These are phyloP conservation scores for Angomonas ambiguus DNA, from an alignment of 208 protist genomes.

Conservation along the genomic window DNA sequence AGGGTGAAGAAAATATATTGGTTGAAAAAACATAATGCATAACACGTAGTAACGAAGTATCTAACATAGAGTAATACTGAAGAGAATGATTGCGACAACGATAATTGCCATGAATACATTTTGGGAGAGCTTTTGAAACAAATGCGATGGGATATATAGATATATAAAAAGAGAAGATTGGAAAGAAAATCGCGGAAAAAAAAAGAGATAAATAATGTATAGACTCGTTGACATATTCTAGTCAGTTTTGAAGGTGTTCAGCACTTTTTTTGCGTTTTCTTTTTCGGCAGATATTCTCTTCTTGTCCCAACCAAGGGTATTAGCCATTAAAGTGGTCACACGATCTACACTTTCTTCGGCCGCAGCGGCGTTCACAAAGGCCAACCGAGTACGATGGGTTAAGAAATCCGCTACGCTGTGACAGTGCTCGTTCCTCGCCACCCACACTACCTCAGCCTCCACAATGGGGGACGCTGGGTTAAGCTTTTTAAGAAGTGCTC, in stretches of 20 bases:
- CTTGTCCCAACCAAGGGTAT: constrained; percentile 70
- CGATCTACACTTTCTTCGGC: constrained; percentile 66
- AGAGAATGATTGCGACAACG: no score
- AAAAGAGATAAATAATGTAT: constrained; percentile 9
- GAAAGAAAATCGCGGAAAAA: not conserved
- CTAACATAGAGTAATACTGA: no score
- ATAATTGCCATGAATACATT: no score
- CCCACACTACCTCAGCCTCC: constrained; percentile 88
- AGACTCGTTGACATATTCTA: not conserved
- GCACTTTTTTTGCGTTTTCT: constrained; percentile 39
- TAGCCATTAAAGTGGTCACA: constrained; percentile 85
- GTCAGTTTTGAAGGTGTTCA: constrained; percentile 37
- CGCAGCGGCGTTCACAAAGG: constrained; percentile 77
- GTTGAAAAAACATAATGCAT: no score
- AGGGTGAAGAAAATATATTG: constrained; percentile 5
- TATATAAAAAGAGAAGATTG: not conserved
- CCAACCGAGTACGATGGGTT: constrained; percentile 86
- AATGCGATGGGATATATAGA: no score
- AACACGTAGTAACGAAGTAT: no score
- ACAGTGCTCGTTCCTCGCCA: constrained; percentile 81
- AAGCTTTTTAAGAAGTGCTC: constrained; percentile 34
- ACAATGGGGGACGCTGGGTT: constrained; percentile 57
- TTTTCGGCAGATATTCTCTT: constrained; percentile 43
- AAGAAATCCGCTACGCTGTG: constrained; percentile 89
- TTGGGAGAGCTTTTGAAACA: no score